Evolutionary conservation across 805 yeast genomes (phyloP), one percentile per base, ranked within the genome.

Genomic region (Candida loeiensis): DNA sequence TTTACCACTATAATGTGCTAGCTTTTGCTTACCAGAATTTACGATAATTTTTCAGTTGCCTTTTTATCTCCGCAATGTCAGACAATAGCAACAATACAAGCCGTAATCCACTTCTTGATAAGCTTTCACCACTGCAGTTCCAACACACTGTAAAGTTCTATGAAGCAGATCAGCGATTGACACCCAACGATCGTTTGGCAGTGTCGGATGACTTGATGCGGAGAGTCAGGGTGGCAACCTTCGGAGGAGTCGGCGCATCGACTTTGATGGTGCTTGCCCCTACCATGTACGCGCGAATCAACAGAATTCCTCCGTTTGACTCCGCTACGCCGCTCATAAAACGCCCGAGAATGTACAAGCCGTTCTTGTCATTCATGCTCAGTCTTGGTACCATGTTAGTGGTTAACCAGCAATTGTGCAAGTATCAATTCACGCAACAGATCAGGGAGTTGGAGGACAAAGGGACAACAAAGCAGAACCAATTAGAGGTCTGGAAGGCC

Each of bases 161-260:
- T 45, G 67, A 68, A 44, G 72, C 71, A 3, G 74, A 69, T 47
- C 63, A 56, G 24, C 42, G 50, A 21, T 54, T 69, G 35, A 53
- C 51, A n/a, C 39, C 45, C 1, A 46, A 55, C 4, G 74, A 69
- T 43, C 49, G 74, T 25, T 40, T 36, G 3, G 51, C 52, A 13
- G 44, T 69, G 27, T 54, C 67, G 2, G 40, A 53, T 11, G 70
- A 64, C 37, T 54, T 69, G 41, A 49, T 55, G 24, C 9, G 43
- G 12, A 47, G 64, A 12, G 53, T 59, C 4, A 40, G 55, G 13
- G 46, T 45, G 27, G 46, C 67, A 4, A 52, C 56, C 20, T 40
- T 54, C 30, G 47, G 55, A 18, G 63, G 69, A 25, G 40, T 55
- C 44, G 47, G 54, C n/a, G 32, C 59, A 27, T 58, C 62, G 22